Evolutionary conservation across 768 basidiomycete genomes (phyloP), one percentile per base, ranked within the genome.

Genomic region (Lactarius vividus): DNA sequence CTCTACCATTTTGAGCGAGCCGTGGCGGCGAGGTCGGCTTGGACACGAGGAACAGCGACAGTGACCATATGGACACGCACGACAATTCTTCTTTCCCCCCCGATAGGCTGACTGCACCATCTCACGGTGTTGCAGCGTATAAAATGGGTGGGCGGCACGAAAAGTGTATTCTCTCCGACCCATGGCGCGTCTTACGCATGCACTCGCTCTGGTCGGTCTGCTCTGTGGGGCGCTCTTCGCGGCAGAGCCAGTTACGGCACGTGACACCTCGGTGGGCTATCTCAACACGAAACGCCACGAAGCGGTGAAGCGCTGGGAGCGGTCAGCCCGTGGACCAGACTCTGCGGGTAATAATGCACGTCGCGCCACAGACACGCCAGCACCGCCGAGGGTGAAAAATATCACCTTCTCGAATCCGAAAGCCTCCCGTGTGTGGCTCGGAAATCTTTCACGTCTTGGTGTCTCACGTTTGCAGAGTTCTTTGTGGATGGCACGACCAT

Each of bases 371-470:
- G 53, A 44, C 23, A 69, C 63, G 20, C 49, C 68, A 18, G 29
- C 64, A 26, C 57, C 64, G 18, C 20, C 61, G 1, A 61, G 70
- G 0, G 77, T 80, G 20, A 79, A 87, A 73, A 88, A 88, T 68
- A 88, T 91, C 70, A 89, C 88, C 0, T 91, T 91, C 74, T 76
- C 80, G 18, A 88, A 89, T 69, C 87, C 88, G 3, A 81, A 77
- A 61, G 88, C 88, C 20, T 84, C 85, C 33, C 75, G 88, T 88
- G 79, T 73, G n/a, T 65, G 8, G 15, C 46, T 49, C 46, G 11
- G 23, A 4, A 10, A 15, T 2, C 23, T 49, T 49, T 13, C 4
- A 37, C 35, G 11, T 37, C 35, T 1, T 13, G 35, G 16, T 18
- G 18, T 59, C 52, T 61, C 23, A 35, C 6, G 0, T 53, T 46